These are phyloP conservation scores for Myxozyma neotropica DNA, from an alignment of 805 yeast species.

Conservation along the genomic window DNA sequence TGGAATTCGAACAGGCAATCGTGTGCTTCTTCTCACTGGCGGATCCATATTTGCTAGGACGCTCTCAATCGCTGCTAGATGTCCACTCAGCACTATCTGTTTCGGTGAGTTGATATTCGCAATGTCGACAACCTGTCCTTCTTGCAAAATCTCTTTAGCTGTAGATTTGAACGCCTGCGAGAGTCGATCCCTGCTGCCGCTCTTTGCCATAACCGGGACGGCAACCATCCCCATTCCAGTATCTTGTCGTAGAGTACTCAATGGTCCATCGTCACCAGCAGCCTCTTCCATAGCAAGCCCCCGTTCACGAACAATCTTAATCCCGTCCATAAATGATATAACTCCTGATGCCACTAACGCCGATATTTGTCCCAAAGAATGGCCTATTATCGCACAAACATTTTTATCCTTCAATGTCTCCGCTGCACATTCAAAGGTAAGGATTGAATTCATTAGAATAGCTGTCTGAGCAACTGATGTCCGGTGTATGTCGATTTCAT, in stretches of 20 bases:
- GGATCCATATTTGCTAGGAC: neutral
- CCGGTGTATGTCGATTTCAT: slow-evolving; percentile 15
- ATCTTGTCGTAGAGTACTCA: neutral
- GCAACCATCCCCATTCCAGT: slow-evolving; percentile 29
- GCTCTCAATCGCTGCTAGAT: slow-evolving; percentile 14
- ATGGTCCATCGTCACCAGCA: neutral
- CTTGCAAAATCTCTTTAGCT: neutral
- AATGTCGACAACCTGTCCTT: slow-evolving; percentile 5
- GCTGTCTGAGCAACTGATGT: slow-evolving; percentile 30
- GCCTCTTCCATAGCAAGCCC: slow-evolving; percentile 31
- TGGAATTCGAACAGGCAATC: slow-evolving; percentile 27
- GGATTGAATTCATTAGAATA: slow-evolving; percentile 18
- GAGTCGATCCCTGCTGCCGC: neutral
- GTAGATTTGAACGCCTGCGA: neutral
- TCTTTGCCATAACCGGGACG: slow-evolving; percentile 3
- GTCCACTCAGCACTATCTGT: slow-evolving; percentile 30
- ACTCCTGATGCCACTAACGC: slow-evolving; percentile 29
- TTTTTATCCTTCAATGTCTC: neutral
- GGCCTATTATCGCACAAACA: slow-evolving; percentile 19
- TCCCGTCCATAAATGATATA: slow-evolving; percentile 21
- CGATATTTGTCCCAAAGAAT: slow-evolving; percentile 32
- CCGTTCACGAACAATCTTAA: slow-evolving; percentile 19
- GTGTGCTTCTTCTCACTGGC: slow-evolving; percentile 2
- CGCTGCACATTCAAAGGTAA: neutral
- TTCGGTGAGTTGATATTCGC: slow-evolving; percentile 29